phyloP scores from a whole-genome alignment of 129 eudicot species.

The Glebionis coronaria region DNA sequence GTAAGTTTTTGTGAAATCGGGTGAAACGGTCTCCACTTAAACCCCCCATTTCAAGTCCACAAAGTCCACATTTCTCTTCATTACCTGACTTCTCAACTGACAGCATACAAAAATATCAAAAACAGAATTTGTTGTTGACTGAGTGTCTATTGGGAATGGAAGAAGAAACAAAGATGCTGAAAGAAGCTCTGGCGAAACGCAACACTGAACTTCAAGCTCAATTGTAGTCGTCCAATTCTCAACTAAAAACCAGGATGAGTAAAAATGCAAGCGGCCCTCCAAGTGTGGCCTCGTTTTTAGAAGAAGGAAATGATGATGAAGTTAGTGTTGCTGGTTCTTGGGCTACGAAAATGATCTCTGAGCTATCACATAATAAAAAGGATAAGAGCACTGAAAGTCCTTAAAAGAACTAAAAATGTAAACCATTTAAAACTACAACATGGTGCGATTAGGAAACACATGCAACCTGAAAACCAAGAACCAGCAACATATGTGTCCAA shows the following conservation, averaged over 20 bases:
- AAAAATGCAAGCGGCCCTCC: conserved; percentile 60
- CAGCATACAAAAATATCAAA: conserved; percentile 54
- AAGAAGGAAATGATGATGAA: conserved; percentile 85
- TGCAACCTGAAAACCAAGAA: too few relatives aligned
- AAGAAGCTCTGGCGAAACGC: conserved; percentile 89
- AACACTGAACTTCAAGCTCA: conserved; percentile 81
- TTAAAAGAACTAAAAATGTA: conserved; percentile 49
- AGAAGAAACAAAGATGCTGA: conserved; percentile 92
- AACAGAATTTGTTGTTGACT: conserved; percentile 71
- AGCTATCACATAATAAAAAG: conserved; percentile 50
- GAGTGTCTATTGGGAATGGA: conserved; percentile 72
- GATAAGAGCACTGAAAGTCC: conserved; percentile 58
- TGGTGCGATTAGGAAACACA: too few relatives aligned
- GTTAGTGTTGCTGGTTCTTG: conserved; percentile 85
- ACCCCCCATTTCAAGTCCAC: conserved; percentile 49
- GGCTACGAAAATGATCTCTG: conserved; percentile 60
- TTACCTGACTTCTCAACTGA: conserved; percentile 73
- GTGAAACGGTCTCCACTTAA: conserved; percentile 66
- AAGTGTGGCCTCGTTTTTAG: conserved; percentile 72
- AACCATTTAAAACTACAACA: conserved; percentile 78
- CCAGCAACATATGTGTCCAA: too few relatives aligned
- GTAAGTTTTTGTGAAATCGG: conserved; percentile 59
- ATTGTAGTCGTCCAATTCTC: conserved; percentile 45
- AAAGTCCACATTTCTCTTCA: conserved; percentile 48
- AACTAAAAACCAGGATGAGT: conserved; percentile 38